Conservation (phyloP, 352 stramenopile species). For the Globisporangium sylvaticum region DNA sequence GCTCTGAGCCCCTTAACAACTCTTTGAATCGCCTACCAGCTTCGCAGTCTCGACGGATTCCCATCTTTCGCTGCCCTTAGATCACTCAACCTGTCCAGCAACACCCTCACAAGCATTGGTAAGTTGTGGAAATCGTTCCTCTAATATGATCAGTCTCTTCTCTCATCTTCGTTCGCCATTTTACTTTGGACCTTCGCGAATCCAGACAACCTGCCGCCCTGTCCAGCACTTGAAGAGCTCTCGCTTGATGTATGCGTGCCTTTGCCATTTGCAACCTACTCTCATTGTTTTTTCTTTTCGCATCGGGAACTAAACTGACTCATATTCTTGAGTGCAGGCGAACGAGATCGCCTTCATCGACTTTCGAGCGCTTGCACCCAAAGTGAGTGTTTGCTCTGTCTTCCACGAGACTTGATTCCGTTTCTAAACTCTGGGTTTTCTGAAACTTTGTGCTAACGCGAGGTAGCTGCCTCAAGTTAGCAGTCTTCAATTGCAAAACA, state of each 20-base stretch:
- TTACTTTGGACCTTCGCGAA: neutral
- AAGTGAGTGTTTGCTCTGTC: slow-evolving; percentile 16
- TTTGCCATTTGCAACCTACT: neutral
- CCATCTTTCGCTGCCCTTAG: slow-evolving; percentile 37
- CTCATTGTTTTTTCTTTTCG: neutral
- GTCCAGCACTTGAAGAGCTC: slow-evolving; percentile 53
- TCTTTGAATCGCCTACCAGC: slow-evolving; percentile 18
- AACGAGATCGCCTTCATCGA: slow-evolving; percentile 51
- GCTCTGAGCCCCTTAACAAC: neutral
- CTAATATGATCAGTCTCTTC: neutral
- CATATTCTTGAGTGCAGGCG: slow-evolving; percentile 18
- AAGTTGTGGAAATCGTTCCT: neutral
- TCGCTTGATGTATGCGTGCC: slow-evolving; percentile 29
- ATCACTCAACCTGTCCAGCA: slow-evolving; percentile 46
- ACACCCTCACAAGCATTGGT: slow-evolving; percentile 48
- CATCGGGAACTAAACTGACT: neutral
- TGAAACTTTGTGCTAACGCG: neutral
- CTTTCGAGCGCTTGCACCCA: slow-evolving; percentile 28
- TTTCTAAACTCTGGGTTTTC: neutral
- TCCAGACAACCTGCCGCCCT: slow-evolving; percentile 36
- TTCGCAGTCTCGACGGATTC: slow-evolving; percentile 39
- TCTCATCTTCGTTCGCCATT: neutral
- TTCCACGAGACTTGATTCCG: neutral
- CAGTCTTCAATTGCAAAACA: slow-evolving; percentile 39
- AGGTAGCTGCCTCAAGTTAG: slow-evolving; percentile 47